Evolutionary conservation across 306 rosid species (phyloP).

Genomic region (Dalbergia cultrata): DNA sequence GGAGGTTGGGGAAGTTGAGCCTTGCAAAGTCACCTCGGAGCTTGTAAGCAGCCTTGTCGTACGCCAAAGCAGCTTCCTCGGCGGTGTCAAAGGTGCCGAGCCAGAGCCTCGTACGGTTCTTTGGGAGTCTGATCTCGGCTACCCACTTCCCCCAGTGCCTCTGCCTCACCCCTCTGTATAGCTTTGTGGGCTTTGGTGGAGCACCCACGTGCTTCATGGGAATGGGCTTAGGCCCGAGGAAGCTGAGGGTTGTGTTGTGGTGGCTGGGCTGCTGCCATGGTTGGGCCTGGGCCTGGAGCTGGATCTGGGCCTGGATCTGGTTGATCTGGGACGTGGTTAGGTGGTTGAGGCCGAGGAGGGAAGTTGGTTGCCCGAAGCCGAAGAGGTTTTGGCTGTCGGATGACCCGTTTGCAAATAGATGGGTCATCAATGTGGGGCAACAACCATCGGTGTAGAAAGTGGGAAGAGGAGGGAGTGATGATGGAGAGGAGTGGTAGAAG

Average conservation of each 20-base stretch:
- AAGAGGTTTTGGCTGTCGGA: slow-evolving; percentile 46
- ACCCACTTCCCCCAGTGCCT: slow-evolving; percentile 99
- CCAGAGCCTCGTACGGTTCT: slow-evolving; percentile 95
- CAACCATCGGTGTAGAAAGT: slow-evolving; percentile 44
- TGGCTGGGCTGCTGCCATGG: slow-evolving; percentile 39
- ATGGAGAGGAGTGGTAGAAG: slow-evolving; percentile 41
- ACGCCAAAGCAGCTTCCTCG: slow-evolving; percentile 97
- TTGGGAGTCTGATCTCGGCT: slow-evolving; percentile 95
- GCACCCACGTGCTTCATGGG: slow-evolving; percentile 76
- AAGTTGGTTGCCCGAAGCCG: slow-evolving; percentile 58
- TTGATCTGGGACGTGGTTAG: slow-evolving; percentile 71
- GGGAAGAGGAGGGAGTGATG: slow-evolving; percentile 41
- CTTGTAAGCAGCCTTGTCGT: slow-evolving; percentile 93
- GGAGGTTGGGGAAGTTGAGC: slow-evolving; percentile 88
- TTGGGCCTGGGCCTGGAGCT: slow-evolving; percentile 54
- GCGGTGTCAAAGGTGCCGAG: slow-evolving; percentile 98
- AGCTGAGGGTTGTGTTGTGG: slow-evolving; percentile 36
- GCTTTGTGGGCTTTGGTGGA: slow-evolving; percentile 78
- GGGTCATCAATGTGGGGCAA: slow-evolving; percentile 59
- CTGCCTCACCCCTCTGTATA: slow-evolving; percentile 93
- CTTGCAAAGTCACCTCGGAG: slow-evolving; percentile 96
- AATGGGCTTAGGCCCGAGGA: slow-evolving; percentile 68
- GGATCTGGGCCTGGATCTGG: slow-evolving; percentile 81
- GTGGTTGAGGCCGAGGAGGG: slow-evolving; percentile 67
- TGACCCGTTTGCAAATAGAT: slow-evolving; percentile 53